A percentile compares a stretch with the other conserved stretches of the same genome.
These are phyloP conservation scores for Termitomyces sp. DNA, from an alignment of 768 basidiomycete species.

Conservation along the genomic window DNA sequence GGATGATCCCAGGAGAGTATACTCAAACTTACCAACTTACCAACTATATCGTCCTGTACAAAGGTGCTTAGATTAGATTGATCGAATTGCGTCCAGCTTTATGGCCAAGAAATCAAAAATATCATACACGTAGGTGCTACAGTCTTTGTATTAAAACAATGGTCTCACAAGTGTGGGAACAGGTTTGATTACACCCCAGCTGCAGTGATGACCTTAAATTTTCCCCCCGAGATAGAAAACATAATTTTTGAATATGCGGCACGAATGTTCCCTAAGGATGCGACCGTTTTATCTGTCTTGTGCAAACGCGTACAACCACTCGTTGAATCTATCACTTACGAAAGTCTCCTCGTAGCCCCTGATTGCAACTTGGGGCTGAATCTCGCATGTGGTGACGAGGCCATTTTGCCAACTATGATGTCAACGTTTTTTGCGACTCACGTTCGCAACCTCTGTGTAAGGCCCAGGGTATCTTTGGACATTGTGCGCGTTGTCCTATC, in stretches of 20 bases:
- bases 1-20: too few species aligned
- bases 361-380: neutral
- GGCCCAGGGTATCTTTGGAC: neutral
- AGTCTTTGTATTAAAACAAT: neutral
- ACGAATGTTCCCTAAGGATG: neutral
- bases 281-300: neutral
- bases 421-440: neutral
- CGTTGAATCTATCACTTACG: neutral
- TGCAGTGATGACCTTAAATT: too few species aligned
- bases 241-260: neutral
- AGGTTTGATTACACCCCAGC: neutral
- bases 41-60: too few species aligned
- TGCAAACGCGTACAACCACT: neutral
- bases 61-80: too few species aligned
- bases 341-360: neutral
- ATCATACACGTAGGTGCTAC: neutral
- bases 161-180: neutral
- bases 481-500: neutral
- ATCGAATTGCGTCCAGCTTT: neutral
- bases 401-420: neutral
- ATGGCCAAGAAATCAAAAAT: neutral
- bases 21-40: too few species aligned
- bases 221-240: too few species aligned
- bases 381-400: neutral
- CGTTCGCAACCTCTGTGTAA: neutral